Conservation (phyloP, 2,329 filamentous ascomycete genomes). For the Boeremia exigua region DNA sequence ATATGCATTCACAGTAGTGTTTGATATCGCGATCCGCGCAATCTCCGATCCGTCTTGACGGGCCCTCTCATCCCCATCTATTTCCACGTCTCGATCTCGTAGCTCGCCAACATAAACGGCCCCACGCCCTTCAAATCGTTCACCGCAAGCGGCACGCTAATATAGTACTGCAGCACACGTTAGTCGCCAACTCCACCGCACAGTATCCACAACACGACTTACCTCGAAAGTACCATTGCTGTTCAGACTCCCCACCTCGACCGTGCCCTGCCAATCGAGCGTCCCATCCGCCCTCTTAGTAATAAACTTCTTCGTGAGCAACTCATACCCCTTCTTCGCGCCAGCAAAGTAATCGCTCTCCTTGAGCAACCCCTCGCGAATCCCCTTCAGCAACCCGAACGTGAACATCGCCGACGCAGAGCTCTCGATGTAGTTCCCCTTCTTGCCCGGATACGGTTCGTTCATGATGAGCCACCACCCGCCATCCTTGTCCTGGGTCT, state of each 20-base stretch:
- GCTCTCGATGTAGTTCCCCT: constrained; percentile 64
- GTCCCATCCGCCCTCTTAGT: constrained; percentile 51
- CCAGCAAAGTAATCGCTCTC: constrained; percentile 39
- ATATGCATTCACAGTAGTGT: too few relatives aligned
- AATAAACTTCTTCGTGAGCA: constrained; percentile 52
- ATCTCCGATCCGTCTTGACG: too few relatives aligned
- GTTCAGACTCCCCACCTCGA: constrained; percentile 56
- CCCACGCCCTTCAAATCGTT: constrained; percentile 44
- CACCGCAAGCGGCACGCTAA: constrained; percentile 32
- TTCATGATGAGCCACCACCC: constrained; percentile 65
- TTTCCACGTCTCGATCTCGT: constrained; percentile 11
- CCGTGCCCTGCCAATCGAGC: constrained; percentile 56
- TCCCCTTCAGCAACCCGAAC: constrained; percentile 29
- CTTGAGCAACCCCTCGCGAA: constrained; percentile 21
- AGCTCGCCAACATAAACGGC: constrained; percentile 39
- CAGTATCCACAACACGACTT: constrained; percentile 15
- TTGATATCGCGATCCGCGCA: too few relatives aligned
- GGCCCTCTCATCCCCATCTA: neutral
- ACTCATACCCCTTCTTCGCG: constrained; percentile 50
- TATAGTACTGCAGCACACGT: constrained; percentile 38
- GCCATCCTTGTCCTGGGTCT: constrained; percentile 49
- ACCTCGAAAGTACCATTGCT: constrained; percentile 57
- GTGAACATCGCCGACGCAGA: constrained; percentile 59
- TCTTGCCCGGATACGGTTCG: constrained; percentile 46
- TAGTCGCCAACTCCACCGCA: neutral